These are phyloP conservation scores for Fusarium staphyleae DNA, from an alignment of 2,329 filamentous ascomycete genomes.

Conservation along the genomic window DNA sequence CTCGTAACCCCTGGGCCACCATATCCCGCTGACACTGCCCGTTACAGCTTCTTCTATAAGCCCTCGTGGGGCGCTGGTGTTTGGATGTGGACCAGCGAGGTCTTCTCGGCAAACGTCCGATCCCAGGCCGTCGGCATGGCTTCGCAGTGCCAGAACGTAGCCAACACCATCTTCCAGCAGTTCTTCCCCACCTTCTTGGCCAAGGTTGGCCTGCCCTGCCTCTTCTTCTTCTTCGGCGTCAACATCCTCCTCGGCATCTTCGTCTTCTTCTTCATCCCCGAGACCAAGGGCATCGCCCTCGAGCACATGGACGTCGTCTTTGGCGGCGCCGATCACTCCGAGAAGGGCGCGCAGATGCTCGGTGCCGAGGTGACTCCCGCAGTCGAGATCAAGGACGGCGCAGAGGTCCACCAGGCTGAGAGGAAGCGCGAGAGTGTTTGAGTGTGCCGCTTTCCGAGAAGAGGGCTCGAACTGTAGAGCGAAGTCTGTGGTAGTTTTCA, in stretches of 20 bases:
- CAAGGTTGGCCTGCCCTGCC: conserved; percentile 56
- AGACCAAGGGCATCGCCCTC: conserved; percentile 63
- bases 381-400: conserved; percentile 36
- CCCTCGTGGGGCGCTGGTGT: conserved; percentile 73
- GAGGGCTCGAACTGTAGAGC: neutral
- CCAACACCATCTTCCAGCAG: conserved; percentile 72
- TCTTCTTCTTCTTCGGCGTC: conserved; percentile 45
- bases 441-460: neutral
- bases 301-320: conserved; percentile 71
- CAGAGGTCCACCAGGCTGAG: conserved; percentile 34
- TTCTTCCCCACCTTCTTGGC: conserved; percentile 73
- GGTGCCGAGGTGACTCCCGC: conserved; percentile 19
- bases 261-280: conserved; percentile 59
- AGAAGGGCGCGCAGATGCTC: conserved; percentile 42
- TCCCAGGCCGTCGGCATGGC: conserved; percentile 75
- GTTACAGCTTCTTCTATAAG: conserved; percentile 66
- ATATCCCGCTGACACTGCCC: neutral
- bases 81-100: conserved; percentile 75
- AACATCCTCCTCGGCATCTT: conserved; percentile 57
- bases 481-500: neutral
- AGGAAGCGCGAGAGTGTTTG: conserved; percentile 34
- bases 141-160: conserved; percentile 66
- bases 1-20: no score
- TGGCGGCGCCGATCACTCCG: conserved; percentile 45
- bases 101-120: conserved; percentile 76